A percentile compares a stretch with the other conserved stretches of the same genome.
Conservation (phyloP, 2,329 filamentous ascomycete genomes). For the Fusarium goolgardi region DNA sequence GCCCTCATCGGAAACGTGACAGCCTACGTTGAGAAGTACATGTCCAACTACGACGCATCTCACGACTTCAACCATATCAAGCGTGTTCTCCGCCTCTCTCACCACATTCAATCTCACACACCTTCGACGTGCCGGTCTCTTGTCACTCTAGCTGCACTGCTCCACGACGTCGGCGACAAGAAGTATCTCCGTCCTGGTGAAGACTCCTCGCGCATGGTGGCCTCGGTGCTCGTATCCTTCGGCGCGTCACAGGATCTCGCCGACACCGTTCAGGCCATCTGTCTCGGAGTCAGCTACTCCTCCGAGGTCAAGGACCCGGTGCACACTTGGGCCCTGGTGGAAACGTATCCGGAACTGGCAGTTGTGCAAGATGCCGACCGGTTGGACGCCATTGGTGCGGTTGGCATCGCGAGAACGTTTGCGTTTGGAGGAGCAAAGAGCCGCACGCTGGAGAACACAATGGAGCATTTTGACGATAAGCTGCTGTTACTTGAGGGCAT, state of each 20-base stretch:
- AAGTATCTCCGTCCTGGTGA: constrained; percentile 76
- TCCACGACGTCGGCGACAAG: constrained; percentile 90
- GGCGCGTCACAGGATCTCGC: constrained; percentile 71
- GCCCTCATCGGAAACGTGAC: constrained; percentile 67
- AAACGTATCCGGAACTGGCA: constrained; percentile 68
- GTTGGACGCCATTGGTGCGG: constrained; percentile 88
- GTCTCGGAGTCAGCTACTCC: constrained; percentile 81
- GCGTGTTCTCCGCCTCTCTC: constrained; percentile 80
- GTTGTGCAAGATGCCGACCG: constrained; percentile 94
- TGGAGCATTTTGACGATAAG: constrained; percentile 83
- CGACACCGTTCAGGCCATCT: constrained; percentile 75
- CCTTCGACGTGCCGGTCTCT: constrained; percentile 55
- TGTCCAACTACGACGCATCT: constrained; percentile 83
- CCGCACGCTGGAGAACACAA: constrained; percentile 70
- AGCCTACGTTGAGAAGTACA: constrained; percentile 75
- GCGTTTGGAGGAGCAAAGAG: constrained; percentile 74
- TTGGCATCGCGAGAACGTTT: constrained; percentile 79
- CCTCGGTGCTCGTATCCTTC: constrained; percentile 64
- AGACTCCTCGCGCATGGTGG: constrained; percentile 67
- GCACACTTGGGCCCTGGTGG: constrained; percentile 70
- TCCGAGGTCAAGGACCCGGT: constrained; percentile 75
- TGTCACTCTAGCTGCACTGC: constrained; percentile 76
- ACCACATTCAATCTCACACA: constrained; percentile 69
- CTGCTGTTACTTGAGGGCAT: constrained; percentile 71
- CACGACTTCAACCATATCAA: constrained; percentile 89